Evolutionary conservation across 805 yeast species (phyloP), one percentile per base, ranked within the genome.

Genomic region (Ogataea glucozyma): DNA sequence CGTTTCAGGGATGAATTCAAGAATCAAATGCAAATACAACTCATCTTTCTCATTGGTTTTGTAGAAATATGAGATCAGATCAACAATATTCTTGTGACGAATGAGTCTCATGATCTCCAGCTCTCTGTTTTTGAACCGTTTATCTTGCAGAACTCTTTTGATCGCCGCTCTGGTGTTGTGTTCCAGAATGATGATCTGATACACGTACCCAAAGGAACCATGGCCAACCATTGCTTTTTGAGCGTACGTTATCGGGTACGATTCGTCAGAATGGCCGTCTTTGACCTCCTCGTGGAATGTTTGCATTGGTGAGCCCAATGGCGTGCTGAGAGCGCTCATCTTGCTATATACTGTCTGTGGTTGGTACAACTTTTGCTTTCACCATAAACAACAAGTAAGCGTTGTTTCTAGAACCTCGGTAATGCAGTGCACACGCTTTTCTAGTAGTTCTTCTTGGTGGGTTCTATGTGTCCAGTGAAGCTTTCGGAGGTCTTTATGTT

Each of bases 171-270:
- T 76, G 55, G 83, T 86, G 47, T 85, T 81, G 17, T 85, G 74
- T 13, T 91, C 89, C 47, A 78, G 60, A 29, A 93, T 71, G 46
- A 78, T 81, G 6, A 96, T 88, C 53, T 88, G 93, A 62, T 88
- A 89, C n/a, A 93, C 99, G 24, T 89, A 90, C 2, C 99, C 99
- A 69, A 93, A 93, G n/a, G 98, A 90, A 9, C 99, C 99, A 65
- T 88, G 95, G n/a, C 99, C 99, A 31, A 91, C 93, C 75, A 90
- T 89, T 53, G 87, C 85, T 30, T 87, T 78, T 56, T 84, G 88
- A 13, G 90, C 84, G 67, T 87, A 88, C 37, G 82, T 79, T 43
- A 91, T 76, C 39, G 78, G 75, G 38, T 72, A 70, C 22, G 70
- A 57, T 49, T 79, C 80, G 42, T 85, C 88, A 7, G 83, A 78